These are phyloP conservation scores for Fistulifera pelliculosa DNA, from an alignment of 108 stramenopile genomes.

Conservation along the genomic window DNA sequence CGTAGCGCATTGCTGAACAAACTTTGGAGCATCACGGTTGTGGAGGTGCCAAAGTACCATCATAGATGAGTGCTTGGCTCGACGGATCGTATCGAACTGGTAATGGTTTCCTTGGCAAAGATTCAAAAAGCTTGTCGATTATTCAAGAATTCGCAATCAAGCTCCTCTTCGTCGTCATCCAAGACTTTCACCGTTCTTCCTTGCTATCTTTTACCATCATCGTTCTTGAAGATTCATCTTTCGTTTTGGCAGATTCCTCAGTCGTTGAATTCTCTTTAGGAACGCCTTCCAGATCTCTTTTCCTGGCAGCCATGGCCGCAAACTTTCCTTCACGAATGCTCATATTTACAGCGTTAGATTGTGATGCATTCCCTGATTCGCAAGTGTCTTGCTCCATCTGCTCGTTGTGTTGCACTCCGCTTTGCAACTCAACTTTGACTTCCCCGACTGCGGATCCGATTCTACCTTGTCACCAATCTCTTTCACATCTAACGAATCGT, in stretches of 20 bases:
- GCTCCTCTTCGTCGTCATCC: constrained; percentile 79
- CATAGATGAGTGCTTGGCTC: constrained; percentile 98
- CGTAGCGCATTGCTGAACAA: constrained; percentile 88
- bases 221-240: constrained; percentile 6
- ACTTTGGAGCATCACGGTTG: constrained; percentile 93
- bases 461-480: neutral
- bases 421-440: neutral
- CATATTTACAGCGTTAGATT: constrained; percentile 6
- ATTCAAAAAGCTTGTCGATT: constrained; percentile 86
- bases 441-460: neutral
- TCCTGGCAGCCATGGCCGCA: constrained; percentile 71
- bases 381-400: too few species aligned
- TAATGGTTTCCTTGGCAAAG: constrained; percentile 95
- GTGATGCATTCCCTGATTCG: neutral
- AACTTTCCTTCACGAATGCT: constrained; percentile 57
- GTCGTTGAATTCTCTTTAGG: constrained; percentile 30
- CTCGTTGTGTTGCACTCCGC: neutral
- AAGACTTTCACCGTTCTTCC: constrained; percentile 71
- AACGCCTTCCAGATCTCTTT: constrained; percentile 41
- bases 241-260: constrained; percentile 9
- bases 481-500: too few species aligned
- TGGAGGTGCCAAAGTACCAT: constrained; percentile 99
- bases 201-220: constrained; percentile 71
- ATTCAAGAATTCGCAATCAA: constrained; percentile 86
- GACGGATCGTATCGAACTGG: constrained; percentile 94